phyloP scores from a whole-genome alignment of 2,329 filamentous ascomycete species.

The Aspergillus sp. region DNA sequence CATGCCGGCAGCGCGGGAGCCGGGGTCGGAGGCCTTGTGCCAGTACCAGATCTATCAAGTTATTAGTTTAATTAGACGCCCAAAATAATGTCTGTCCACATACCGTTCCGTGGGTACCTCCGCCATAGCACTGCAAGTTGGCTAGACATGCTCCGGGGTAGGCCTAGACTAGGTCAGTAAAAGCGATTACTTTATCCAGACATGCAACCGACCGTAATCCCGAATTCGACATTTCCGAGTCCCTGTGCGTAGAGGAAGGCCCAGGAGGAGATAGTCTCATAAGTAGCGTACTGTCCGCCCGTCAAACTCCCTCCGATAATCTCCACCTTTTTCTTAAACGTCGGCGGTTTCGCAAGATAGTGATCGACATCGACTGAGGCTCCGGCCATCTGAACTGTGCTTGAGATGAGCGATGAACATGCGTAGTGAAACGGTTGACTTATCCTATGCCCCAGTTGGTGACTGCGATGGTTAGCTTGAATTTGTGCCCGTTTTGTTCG shows the following conservation, averaged over 20 bases:
- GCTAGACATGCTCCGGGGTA: conserved; percentile 60
- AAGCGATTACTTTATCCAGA: too few species aligned
- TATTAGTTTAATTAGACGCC: background rate
- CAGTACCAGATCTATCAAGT: conserved; percentile 51
- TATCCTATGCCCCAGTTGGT: conserved; percentile 61
- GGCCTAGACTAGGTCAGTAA: conserved; percentile 18
- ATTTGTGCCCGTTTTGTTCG: background rate
- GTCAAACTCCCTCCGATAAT: conserved; percentile 53
- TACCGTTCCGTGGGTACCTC: conserved; percentile 49
- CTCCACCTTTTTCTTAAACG: conserved; percentile 40
- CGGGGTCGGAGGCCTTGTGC: conserved; percentile 58
- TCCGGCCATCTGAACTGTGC: conserved; percentile 53
- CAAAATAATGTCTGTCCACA: background rate
- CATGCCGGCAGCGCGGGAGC: conserved; percentile 45
- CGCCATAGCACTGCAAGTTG: conserved; percentile 58
- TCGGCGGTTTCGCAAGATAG: conserved; percentile 46
- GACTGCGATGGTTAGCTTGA: conserved; percentile 33
- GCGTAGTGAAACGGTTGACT: conserved; percentile 14
- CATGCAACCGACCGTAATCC: conserved; percentile 45
- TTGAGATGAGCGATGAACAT: conserved; percentile 15
- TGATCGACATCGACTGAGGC: conserved; percentile 51
- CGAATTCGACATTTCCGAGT: conserved; percentile 59
- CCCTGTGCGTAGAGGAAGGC: conserved; percentile 57
- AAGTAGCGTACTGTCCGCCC: conserved; percentile 58
- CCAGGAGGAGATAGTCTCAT: conserved; percentile 59